Base-by-base conservation (phyloP, 208 protist species). In the Trypanosomatidae sp. region DNA sequence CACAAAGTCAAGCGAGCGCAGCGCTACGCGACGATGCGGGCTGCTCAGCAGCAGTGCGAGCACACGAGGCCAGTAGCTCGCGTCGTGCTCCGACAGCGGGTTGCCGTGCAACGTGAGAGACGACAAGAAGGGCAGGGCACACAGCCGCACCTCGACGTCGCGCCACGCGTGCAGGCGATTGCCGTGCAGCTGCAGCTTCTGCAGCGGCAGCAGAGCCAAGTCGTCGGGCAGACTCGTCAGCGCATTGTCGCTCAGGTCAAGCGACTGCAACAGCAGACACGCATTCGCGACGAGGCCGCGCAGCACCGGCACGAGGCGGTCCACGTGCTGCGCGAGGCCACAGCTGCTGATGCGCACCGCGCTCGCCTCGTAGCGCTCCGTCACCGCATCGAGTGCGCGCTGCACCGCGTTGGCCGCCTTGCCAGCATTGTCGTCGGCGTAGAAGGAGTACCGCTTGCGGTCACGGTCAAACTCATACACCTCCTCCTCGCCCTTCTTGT, bases 401-500 rank as follows among this genome's bases (percentile, higher is more conserved):
- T 56, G 15, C 41, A 45, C 26, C 26, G 4, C 7, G 26, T 38
- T 38, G 26, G 41, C 20, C 20, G 15, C 18, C n/a, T 28, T n/a
- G 26, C 6, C 7, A 4, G 22, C 4, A 7, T 32, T 28, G 41
- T n/a, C 6, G 26, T 45, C 41, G 6, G 15, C 18, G 4, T 5
- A 5, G 6, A 38, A 16, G 23, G n/a, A 46, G 35, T 66, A 71
- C 16, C 73, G 61, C 13, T 71, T 42, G 24, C 52, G 53, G 7
- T 59, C 33, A 22, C 48, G 59, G 13, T 74, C 63, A 59, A 92
- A 84, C 60, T 92, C 83, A 57, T 92, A 92, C 18, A 78, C 83
- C 61, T 92, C 74, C 62, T 92, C 83, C 42, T 92, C 83, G 8
- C 83, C 83, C 8, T 61, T 38, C 58, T 88, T 88, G 57, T 92